Evolutionary conservation across 768 basidiomycete species (phyloP).

Genomic region (Tricholoma sp.): DNA sequence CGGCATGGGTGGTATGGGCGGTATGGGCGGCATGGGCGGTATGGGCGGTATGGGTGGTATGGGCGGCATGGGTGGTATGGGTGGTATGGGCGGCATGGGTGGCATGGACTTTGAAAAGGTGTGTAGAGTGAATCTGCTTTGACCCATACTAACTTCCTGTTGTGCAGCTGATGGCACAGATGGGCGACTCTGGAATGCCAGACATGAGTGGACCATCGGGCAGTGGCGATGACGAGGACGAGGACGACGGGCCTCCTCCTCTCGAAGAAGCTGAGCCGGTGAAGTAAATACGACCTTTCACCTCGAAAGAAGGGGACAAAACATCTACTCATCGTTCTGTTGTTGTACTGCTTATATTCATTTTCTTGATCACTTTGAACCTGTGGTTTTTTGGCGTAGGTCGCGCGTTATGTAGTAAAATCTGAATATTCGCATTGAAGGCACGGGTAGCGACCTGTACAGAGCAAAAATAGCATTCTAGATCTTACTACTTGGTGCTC

Average conservation of each 20-base stretch:
- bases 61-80: conserved; percentile 40
- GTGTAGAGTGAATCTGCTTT: conserved; percentile 8
- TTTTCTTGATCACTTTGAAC: background rate
- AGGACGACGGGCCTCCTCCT: conserved; percentile 71
- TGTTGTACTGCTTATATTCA: conserved; percentile 8
- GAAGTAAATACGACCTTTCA: conserved; percentile 26
- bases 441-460: no score
- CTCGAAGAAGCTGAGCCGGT: conserved; percentile 61
- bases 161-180: conserved; percentile 47
- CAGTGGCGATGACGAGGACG: conserved; percentile 35
- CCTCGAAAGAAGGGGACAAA: background rate
- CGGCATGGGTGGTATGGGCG: conserved; percentile 45
- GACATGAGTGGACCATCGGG: conserved; percentile 13
- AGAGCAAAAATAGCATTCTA: no score
- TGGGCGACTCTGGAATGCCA: conserved; percentile 27
- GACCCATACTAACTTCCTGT: background rate
- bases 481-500: no score
- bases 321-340: conserved; percentile 5
- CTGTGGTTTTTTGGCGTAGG: background rate
- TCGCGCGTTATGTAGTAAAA: no score
- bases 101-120: conserved; percentile 68
- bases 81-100: conserved; percentile 39
- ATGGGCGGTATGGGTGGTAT: conserved; percentile 47
- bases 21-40: conserved; percentile 53
- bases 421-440: no score